These are phyloP conservation scores for Bidens hawaiensis DNA, from an alignment of 140 eudicot genomes.

Conservation along the genomic window DNA sequence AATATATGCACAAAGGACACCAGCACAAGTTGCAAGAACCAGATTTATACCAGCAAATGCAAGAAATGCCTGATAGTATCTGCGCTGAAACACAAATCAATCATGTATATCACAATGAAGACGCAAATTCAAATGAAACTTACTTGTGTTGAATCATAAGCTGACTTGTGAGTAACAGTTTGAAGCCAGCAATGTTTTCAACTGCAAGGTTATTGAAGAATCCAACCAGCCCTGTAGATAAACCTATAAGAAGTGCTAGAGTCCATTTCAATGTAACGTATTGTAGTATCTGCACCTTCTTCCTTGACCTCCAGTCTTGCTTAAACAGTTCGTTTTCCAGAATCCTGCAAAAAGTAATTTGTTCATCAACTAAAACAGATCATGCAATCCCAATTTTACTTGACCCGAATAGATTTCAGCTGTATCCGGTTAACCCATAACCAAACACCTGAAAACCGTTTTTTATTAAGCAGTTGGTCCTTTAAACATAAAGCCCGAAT, in stretches of 20 bases:
- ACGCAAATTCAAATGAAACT: slow-evolving; percentile 9
- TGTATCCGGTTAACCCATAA: no score
- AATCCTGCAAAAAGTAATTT: slow-evolving; percentile 45
- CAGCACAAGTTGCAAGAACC: slow-evolving; percentile 63
- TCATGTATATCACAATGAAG: slow-evolving; percentile 2
- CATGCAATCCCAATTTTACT: no score
- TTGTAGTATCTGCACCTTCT: slow-evolving; percentile 61
- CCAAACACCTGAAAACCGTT: no score
- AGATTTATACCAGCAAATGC: slow-evolving; percentile 65
- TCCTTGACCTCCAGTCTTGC: slow-evolving; percentile 97
- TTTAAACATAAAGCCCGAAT: no score
- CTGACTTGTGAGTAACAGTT: slow-evolving; percentile 61
- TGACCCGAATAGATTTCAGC: no score
- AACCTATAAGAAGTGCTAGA: slow-evolving; percentile 71
- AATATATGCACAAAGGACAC: slow-evolving; percentile 68
- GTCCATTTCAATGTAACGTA: slow-evolving; percentile 78
- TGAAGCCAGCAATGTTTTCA: slow-evolving; percentile 86
- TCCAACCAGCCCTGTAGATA: slow-evolving; percentile 71
- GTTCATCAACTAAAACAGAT: neutral
- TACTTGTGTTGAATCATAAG: slow-evolving; percentile 65
- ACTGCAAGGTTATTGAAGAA: slow-evolving; percentile 79
- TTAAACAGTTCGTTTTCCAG: no score
- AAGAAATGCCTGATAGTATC: slow-evolving; percentile 59
- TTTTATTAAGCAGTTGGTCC: no score
- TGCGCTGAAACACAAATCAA: slow-evolving; percentile 42